A percentile compares a stretch with the other conserved stretches of the same genome.
These are phyloP conservation scores for Volvariella volvacea DNA, from an alignment of 1,284 basidiomycete genomes.

Conservation along the genomic window DNA sequence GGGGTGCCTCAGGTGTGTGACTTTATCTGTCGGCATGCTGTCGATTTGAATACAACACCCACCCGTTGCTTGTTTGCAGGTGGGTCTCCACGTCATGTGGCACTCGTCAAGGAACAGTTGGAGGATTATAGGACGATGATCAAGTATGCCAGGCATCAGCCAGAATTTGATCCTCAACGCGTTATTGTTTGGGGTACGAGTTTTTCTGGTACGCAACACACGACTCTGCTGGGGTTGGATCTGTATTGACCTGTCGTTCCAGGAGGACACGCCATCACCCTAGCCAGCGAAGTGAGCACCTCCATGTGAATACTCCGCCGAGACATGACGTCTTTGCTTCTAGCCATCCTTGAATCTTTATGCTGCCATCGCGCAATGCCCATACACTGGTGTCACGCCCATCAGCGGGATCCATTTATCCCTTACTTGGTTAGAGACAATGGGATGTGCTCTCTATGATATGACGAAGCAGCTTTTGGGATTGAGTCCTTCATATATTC, in stretches of 20 bases:
- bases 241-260: background rate
- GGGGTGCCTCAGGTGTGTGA: constrained; percentile 29
- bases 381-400: constrained; percentile 21
- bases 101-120: constrained; percentile 27
- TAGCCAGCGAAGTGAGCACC: constrained; percentile 24
- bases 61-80: constrained; percentile 14
- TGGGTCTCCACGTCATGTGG: constrained; percentile 24
- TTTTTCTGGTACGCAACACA: constrained; percentile 17
- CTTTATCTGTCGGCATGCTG: background rate
- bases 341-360: constrained; percentile 21
- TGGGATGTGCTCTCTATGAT: constrained; percentile 19
- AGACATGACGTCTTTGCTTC: background rate
- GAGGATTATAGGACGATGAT: constrained; percentile 33
- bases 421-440: constrained; percentile 4
- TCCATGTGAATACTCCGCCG: background rate
- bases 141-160: constrained; percentile 24
- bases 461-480: constrained; percentile 23
- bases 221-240: background rate
- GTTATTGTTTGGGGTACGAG: constrained; percentile 31
- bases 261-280: constrained; percentile 29
- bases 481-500: constrained; percentile 27
- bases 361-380: constrained; percentile 28
- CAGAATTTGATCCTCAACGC: constrained; percentile 24
- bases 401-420: constrained; percentile 7
- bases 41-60: background rate